Percentiles rank a stretch among this genome's conserved stretches.
These are phyloP conservation scores for Blattamonas nauphoetae DNA, from an alignment of 78 protist species.

Conservation along the genomic window DNA sequence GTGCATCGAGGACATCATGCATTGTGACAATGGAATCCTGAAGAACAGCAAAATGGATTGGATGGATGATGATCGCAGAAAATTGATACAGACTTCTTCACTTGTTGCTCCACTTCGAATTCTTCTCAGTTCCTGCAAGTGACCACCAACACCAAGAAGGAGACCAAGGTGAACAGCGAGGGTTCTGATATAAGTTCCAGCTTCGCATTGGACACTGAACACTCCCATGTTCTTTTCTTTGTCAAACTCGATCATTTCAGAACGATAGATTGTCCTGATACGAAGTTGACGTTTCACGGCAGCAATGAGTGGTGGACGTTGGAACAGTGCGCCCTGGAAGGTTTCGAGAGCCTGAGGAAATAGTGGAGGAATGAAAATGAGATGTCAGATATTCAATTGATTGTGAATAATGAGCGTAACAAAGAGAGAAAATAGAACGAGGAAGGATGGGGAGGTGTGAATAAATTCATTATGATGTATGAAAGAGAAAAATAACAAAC, in stretches of 20 bases:
- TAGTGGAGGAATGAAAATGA: not conserved
- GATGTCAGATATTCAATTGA: not conserved
- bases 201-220: not conserved
- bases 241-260: conserved; percentile 84
- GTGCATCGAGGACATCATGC: conserved; percentile 98
- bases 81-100: not conserved
- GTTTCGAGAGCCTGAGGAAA: conserved; percentile 49
- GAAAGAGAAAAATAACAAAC: not conserved
- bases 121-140: conserved; percentile 92
- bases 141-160: conserved; percentile 90
- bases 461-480: too few relatives aligned
- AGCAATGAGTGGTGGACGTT: conserved; percentile 98
- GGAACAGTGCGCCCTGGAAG: conserved; percentile 96
- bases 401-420: not conserved
- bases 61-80: conserved; percentile 3
- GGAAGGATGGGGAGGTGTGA: too few relatives aligned
- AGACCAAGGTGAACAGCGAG: conserved; percentile 98
- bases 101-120: conserved; percentile 54
- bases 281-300: conserved; percentile 88
- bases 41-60: not conserved
- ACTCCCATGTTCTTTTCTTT: conserved; percentile 43
- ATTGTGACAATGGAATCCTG: conserved; percentile 78
- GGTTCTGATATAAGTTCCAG: conserved; percentile 97
- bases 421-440: not conserved
- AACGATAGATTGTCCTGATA: conserved; percentile 87